Evolutionary conservation across 1,284 basidiomycete genomes (phyloP), one percentile per base, ranked within the genome.

Genomic region (Malassezia pachydermatis): DNA sequence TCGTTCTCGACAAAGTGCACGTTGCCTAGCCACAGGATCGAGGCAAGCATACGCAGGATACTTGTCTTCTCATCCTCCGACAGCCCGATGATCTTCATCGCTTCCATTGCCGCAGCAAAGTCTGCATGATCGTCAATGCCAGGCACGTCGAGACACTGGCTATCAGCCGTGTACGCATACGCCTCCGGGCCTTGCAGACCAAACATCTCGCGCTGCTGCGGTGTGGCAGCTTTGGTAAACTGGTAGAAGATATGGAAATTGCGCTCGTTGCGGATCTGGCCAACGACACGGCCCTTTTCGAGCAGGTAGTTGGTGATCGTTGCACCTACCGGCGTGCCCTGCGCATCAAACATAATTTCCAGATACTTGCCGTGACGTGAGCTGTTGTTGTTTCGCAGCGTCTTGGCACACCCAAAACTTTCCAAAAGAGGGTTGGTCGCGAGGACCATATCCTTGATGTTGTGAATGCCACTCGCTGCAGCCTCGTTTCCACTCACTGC

Each of bases 191-290:
- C 89, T 74, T 96, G 89, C n/a, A 99, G 76, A 34, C 94, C 94
- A 67, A 90, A 94, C 52, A 82, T 80, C 75, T 98, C 92, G 73
- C 88, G 80, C 73, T 95, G 88, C 45, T 83, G 84, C 37, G 83
- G 77, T 5, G 84, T 82, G 4, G 94, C 94, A 5, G 84, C 89
- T 73, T 96, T 98, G 34, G 94, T 95, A 73, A 98, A 92, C 72
- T 99, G 94, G 74, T 98, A 99, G 76, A 99, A 98, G 58, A 99
- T 94, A 73, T 99, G 94, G 74, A 99, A 99, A 73, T 94, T 88
- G 55, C 94, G 81, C 75, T 99, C 94, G 62, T 88, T 85, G 67
- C 87, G 84, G 51, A 98, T 88, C 72, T 99, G 94, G 16, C 89
- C 88, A 5, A 96, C 90, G 11, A 98, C 88, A 58, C 94, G 63